Base-by-base conservation (phyloP, 768 basidiomycete genomes). In the Tubosaeta sp. region DNA sequence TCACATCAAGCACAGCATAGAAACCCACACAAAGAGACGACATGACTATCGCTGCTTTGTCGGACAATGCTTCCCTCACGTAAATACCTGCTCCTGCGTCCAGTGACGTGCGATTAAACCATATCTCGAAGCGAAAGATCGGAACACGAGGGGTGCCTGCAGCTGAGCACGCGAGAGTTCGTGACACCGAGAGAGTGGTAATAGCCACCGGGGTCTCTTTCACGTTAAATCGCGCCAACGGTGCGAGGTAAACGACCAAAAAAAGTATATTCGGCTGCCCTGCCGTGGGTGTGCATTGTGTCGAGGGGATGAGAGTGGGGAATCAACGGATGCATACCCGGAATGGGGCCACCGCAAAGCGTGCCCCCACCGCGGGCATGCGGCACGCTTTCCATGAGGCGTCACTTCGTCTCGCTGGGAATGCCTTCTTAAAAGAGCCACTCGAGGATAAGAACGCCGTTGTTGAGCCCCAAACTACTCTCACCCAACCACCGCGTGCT, bases 301-400 rank as follows among this genome's bases (percentile, higher is more conserved):
- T 45, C 34, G 43, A 52, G 36, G 56, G 60, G 45, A 56, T 25
- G 29, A 63, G 53, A 47, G 49, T 56, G 59, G 61, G 54, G 54
- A 44, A 55, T 48, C 47, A 47, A 21, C 32, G 35, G 38, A 55
- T 24, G 49, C 43, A 16, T 29, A 27, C 21, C 36, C 39, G 32
- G 36, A 43, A 55, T 46, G 46, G 40, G 40, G 12, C 45, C 50
- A 62, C 47, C 46, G 41, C 51, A 46, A 57, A 34, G 51, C 62
- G 54, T 48, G 58, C 51, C 58, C 49, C 29, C 55, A 43, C 50
- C 46, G 61, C 54, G 45, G 60, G 60, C 36, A 52, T 66, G 65
- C 62, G 56, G 65, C 65, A 67, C 52, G 51, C 51, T 57, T 66
- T 40, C 57, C 65, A 66, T 60, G 65, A 66, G 65, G 65, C 65